These are phyloP conservation scores for Cucurbita pepo DNA, from an alignment of 306 rosid genomes.

Conservation along the genomic window DNA sequence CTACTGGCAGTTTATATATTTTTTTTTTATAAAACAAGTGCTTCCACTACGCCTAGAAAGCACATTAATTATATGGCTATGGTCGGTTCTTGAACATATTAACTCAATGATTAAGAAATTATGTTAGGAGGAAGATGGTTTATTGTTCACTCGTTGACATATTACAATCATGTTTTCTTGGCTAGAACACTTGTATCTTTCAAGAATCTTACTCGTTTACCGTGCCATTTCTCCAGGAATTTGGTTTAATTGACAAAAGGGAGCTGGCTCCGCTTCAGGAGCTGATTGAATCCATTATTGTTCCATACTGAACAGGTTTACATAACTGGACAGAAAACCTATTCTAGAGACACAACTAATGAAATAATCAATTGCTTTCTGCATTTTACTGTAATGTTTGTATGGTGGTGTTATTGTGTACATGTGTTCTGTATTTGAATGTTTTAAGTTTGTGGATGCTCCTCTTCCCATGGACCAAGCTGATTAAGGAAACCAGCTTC, in stretches of 20 bases:
- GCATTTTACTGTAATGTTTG: background rate
- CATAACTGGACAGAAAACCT: background rate
- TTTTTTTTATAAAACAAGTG: background rate
- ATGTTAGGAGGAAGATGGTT: background rate
- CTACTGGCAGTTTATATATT: background rate
- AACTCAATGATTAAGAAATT: background rate
- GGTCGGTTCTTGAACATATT: background rate
- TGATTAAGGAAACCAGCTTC: constrained; percentile 1
- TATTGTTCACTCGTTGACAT: background rate
- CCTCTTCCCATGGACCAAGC: background rate
- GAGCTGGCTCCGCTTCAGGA: constrained; percentile 99
- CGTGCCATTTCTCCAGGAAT: constrained; percentile 49
- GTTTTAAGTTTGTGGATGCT: background rate
- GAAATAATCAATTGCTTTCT: constrained; percentile 2
- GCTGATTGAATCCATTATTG: constrained; percentile 82
- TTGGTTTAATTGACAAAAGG: constrained; percentile 87
- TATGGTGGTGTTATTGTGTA: background rate
- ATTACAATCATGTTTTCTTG: background rate
- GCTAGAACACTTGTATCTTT: background rate
- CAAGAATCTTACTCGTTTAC: background rate
- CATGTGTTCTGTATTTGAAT: background rate
- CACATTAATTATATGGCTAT: background rate
- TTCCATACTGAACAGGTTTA: constrained; percentile 44
- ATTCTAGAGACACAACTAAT: background rate
- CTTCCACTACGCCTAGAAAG: background rate